These are phyloP conservation scores for Phalaenopsis hybrid DNA, from an alignment of 116 monocot species.

Conservation along the genomic window DNA sequence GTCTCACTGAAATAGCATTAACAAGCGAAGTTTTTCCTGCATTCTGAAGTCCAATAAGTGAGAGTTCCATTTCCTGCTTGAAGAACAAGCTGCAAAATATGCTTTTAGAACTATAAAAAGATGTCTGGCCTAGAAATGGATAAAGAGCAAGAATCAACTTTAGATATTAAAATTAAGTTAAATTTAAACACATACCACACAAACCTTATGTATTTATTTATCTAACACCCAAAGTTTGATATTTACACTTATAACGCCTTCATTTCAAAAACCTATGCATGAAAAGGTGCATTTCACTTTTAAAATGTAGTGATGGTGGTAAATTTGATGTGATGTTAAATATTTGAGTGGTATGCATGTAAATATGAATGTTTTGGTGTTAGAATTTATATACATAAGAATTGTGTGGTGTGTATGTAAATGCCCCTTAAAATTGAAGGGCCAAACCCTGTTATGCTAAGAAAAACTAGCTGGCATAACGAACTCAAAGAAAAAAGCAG, in stretches of 20 bases:
- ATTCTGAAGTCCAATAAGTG: slow-evolving; percentile 93
- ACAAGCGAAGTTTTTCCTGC: slow-evolving; percentile 98
- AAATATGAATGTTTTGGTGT: too few relatives aligned
- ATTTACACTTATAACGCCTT: too few relatives aligned
- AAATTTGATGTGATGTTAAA: too few relatives aligned
- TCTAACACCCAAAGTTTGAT: too few relatives aligned
- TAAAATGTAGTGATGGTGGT: background rate
- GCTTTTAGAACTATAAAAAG: slow-evolving; percentile 12
- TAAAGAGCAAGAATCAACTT: background rate
- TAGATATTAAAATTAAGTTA: background rate
- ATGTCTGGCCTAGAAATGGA: background rate
- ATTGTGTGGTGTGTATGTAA: too few relatives aligned
- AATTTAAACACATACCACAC: too few relatives aligned
- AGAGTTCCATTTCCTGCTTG: slow-evolving; percentile 97
- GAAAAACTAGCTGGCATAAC: background rate
- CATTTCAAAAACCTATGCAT: too few relatives aligned
- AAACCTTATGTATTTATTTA: too few relatives aligned
- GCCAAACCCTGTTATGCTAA: background rate
- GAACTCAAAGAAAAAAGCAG: background rate
- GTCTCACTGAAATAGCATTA: slow-evolving; percentile 86
- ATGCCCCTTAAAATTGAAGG: background rate
- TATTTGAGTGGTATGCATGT: too few relatives aligned
- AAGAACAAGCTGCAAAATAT: slow-evolving; percentile 70
- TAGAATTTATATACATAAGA: too few relatives aligned
- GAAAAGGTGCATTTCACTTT: too few relatives aligned